Conservation (phyloP, 495 filamentous ascomycete species). For the Viridothelium virens region DNA sequence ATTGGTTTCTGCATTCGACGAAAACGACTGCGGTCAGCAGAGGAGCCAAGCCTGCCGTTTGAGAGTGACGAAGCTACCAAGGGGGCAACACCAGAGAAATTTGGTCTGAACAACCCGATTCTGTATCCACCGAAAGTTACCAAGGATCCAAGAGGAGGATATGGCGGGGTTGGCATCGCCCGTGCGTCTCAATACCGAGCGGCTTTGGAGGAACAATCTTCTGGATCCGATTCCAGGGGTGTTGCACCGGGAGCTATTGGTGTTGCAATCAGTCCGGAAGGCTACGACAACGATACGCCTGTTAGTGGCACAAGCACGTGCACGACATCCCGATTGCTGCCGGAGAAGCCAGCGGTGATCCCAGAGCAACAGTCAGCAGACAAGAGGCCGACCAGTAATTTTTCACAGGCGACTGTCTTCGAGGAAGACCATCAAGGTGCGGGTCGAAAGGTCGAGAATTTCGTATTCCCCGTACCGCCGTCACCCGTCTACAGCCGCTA, state of each 20-base stretch:
- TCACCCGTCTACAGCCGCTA: conserved; percentile 7
- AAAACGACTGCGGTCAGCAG: background rate
- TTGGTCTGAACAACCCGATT: background rate
- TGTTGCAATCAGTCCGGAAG: conserved; percentile 8
- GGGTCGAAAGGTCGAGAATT: background rate
- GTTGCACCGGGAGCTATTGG: conserved; percentile 14
- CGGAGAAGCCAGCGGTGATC: conserved; percentile 19
- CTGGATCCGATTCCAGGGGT: background rate
- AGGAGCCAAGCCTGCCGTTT: background rate
- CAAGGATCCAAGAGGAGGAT: background rate
- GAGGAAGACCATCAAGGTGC: conserved; percentile 20
- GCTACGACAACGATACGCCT: background rate
- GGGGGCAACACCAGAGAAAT: background rate
- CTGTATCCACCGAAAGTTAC: background rate
- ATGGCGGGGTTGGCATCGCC: conserved; percentile 1
- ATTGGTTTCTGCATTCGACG: conserved; percentile 17
- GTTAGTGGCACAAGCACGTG: conserved; percentile 12
- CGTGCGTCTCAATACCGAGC: background rate
- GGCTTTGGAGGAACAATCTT: background rate
- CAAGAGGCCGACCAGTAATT: conserved; percentile 11
- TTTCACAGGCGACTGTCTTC: conserved; percentile 22
- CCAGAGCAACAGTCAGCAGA: background rate
- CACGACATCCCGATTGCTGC: conserved; percentile 22
- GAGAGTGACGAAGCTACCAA: background rate
- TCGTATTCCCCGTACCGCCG: background rate